Conservation (phyloP, 225 moss, liverwort and hornwort species). For the Physcomitrium patens region DNA sequence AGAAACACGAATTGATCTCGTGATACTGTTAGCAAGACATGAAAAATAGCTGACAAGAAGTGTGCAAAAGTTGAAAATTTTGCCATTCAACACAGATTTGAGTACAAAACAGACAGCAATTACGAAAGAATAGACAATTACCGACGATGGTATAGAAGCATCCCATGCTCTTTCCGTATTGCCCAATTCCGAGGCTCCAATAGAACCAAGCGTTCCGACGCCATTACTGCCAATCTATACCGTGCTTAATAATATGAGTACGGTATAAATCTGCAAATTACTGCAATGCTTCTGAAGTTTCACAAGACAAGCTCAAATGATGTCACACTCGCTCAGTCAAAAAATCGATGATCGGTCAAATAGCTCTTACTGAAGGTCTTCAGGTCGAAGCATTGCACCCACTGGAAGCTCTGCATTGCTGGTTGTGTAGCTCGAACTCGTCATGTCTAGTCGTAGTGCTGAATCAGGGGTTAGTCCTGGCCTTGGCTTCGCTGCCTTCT, state of each 20-base stretch:
- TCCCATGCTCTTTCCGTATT: conserved; percentile 31
- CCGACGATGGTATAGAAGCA: conserved; percentile 36
- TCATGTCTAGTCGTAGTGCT: conserved; percentile 10
- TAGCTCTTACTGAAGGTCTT: conserved; percentile 27
- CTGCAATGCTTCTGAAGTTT: background rate
- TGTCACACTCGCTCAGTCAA: no score
- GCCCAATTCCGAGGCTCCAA: conserved; percentile 34
- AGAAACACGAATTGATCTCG: no score
- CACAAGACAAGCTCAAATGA: background rate
- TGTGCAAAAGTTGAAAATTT: no score
- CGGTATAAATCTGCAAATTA: background rate
- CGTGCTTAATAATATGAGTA: background rate
- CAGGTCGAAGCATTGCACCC: conserved; percentile 22
- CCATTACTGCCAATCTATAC: conserved; percentile 28
- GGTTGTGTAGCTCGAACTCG: background rate
- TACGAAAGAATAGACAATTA: background rate
- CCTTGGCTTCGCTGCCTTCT: conserved; percentile 32
- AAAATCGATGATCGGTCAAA: background rate
- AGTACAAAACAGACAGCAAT: background rate
- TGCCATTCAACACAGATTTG: background rate
- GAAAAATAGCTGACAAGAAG: no score
- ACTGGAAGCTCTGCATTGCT: conserved; percentile 18
- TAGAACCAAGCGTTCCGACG: conserved; percentile 33
- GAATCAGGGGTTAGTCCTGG: conserved; percentile 25
- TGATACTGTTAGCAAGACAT: no score